Evolutionary conservation across 176 grass and related monocot genomes (phyloP).

Genomic region (Triticum aestivum): DNA sequence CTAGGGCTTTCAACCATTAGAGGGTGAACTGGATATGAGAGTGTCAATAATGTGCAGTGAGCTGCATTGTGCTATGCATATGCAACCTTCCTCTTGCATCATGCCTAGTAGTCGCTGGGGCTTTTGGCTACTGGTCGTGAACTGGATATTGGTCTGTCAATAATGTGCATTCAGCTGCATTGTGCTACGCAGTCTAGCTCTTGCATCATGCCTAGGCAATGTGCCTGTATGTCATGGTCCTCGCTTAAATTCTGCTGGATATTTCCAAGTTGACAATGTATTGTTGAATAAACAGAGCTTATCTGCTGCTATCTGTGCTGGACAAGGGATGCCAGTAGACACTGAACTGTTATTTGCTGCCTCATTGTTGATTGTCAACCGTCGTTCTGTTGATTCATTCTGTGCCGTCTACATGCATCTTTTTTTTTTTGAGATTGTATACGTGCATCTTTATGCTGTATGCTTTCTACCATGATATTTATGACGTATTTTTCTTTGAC

Average conservation of each 20-base stretch:
- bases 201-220: constrained; percentile 2
- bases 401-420: neutral
- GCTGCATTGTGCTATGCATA: constrained; percentile 27
- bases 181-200: constrained; percentile 13
- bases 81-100: constrained; percentile 25
- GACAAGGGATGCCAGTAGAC: neutral
- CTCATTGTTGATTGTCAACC: neutral
- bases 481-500: too few species aligned
- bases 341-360: neutral
- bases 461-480: neutral
- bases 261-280: constrained; percentile 2
- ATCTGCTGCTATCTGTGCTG: neutral
- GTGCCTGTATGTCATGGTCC: neutral
- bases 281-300: neutral
- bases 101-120: neutral
- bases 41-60: constrained; percentile 36
- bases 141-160: constrained; percentile 26
- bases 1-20: neutral
- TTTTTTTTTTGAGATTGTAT: too few species aligned
- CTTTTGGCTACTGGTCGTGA: neutral
- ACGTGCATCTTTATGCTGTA: neutral
- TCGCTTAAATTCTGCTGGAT: constrained; percentile 8
- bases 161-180: constrained; percentile 34
- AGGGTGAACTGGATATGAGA: neutral
- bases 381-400: neutral